Conservation (phyloP, 345 rosid species). For the Eucalyptus marginata region DNA sequence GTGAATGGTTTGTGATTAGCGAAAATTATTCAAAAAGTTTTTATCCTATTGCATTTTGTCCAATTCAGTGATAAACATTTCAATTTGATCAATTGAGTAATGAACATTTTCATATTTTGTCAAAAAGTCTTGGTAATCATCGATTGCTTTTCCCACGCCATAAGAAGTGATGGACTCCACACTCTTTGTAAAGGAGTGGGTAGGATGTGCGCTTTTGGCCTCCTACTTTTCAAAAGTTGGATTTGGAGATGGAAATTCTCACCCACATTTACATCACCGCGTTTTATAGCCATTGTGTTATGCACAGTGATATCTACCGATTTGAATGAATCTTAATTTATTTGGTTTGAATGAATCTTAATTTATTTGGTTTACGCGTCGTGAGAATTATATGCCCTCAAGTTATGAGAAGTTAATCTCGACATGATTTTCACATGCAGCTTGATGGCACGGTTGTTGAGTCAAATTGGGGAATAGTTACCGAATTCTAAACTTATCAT, state of each 20-base stretch:
- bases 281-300: neutral
- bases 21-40: neutral
- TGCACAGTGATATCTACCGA: neutral
- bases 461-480: neutral
- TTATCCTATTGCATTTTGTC: no score
- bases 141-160: neutral
- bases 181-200: neutral
- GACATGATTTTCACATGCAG: neutral
- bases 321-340: neutral
- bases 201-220: neutral
- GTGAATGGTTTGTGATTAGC: neutral
- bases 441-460: neutral
- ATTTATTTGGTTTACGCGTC: neutral
- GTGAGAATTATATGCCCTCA: neutral
- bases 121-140: neutral
- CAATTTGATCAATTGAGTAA: no score
- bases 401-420: neutral
- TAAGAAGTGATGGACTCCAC: no score
- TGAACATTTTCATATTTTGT: neutral
- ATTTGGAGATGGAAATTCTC: neutral
- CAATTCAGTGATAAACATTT: no score
- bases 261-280: neutral
- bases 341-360: neutral
- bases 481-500: accelerated
- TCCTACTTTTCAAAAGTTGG: neutral